These are phyloP conservation scores for Trypanosoma rangeli DNA, from an alignment of 208 protist species.

Conservation along the genomic window DNA sequence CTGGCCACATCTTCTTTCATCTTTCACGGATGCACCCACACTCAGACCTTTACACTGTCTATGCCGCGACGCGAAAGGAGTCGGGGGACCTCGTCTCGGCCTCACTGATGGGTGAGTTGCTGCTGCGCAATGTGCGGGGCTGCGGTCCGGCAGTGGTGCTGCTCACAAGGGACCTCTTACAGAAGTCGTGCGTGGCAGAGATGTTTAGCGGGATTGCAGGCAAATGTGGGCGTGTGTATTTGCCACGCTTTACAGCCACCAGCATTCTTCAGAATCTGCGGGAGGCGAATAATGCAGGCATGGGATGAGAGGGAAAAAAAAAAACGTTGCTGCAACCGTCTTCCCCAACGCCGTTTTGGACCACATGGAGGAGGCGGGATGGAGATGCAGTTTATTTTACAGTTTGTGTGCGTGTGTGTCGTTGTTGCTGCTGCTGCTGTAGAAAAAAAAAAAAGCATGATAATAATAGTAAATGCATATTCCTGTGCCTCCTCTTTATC, in stretches of 20 bases:
- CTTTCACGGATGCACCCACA: conserved; percentile 52
- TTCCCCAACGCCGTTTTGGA: not conserved
- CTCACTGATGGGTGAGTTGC: conserved; percentile 44
- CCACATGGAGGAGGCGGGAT: not conserved
- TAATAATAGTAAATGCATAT: too few species aligned
- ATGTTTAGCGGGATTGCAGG: conserved; percentile 36
- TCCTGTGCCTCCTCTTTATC: not conserved
- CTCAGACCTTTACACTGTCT: conserved; percentile 73
- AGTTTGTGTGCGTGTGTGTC: not conserved
- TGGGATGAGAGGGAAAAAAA: conserved; percentile 15
- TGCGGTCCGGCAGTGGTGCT: conserved; percentile 58
- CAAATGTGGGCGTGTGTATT: conserved; percentile 22
- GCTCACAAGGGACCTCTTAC: conserved; percentile 64
- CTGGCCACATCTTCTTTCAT: conserved; percentile 62
- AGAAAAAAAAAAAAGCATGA: too few species aligned
- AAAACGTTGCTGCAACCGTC: not conserved
- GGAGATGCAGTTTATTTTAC: not conserved
- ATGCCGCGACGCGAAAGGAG: conserved; percentile 58
- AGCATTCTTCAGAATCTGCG: conserved; percentile 19
- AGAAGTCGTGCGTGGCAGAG: conserved; percentile 47
- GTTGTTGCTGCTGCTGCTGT: not conserved
- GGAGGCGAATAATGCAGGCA: conserved; percentile 23
- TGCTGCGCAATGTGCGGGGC: conserved; percentile 21
- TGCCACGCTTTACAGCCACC: conserved; percentile 21
- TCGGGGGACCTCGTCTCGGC: conserved; percentile 66